Base-by-base conservation (phyloP, 441 rosid genomes). In the Adansonia grandidieri region DNA sequence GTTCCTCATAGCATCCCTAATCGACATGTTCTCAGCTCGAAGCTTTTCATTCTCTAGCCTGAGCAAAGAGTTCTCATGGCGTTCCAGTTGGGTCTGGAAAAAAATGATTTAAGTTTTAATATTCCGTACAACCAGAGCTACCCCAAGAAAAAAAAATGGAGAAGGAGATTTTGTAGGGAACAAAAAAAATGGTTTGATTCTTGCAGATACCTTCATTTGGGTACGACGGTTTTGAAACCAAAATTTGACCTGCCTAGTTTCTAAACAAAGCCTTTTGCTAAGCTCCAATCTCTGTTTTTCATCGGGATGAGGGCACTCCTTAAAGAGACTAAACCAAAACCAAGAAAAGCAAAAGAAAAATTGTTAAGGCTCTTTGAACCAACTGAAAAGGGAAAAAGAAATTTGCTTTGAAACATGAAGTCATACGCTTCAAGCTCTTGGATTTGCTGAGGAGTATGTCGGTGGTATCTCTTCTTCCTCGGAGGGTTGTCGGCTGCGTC, bases 151-250 rank as follows among this genome's bases (percentile, higher is more conserved):
- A 3, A 48, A 6, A 58, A 17, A 58, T 20, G 44, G 9, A 28
- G 22, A 13, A 19, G 5, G 14, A 44, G 53, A 54, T 53, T 54
- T 14, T 28, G 53, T 28, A 6, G 0, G 15, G 51, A 51, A 74
- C 50, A 13, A 37, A 45, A 1, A 22, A 13, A 56, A 63, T 13
- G 7, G 22, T 6, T 9, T 11, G 19, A 56, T 54, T 56, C 62
- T 48, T 51, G 70, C 75, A 61, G 10, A 17, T 82, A 96, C 99
- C 98, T 96, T 96, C 95, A 94, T 91, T 79, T 96, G 99, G 78
- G 99, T 96, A 51, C 99, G 89, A 42, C 98, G 96, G 82, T 96
- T 96, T 77, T 96, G 99, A 74, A 96, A 96, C 99, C 99, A 96
- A 85, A 94, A 94, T 78, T 96, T 96, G 76, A 96, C 93, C 81